Base-by-base conservation (phyloP, 169 alveolate species). In the Fabrea salina region DNA sequence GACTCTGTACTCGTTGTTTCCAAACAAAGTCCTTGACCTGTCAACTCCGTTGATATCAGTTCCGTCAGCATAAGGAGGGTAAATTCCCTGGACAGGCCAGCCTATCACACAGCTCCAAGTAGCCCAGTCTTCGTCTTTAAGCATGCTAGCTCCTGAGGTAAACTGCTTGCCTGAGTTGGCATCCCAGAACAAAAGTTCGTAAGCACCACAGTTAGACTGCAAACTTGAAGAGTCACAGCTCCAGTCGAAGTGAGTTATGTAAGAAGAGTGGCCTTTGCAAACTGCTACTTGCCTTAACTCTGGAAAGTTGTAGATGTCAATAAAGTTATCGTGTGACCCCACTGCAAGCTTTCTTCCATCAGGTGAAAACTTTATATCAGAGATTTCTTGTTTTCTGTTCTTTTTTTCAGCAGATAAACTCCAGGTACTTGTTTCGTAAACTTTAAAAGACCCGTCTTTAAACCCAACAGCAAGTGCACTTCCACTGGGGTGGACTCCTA, bases 211-310 rank as follows among this genome's bases (percentile, higher is more conserved):
- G 47, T 89, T 90, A 30, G 94, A 85, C 67, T 93, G 96, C 3
- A 93, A 51, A 66, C 72, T 77, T 16, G 79, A 79, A 47, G 88
- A 83, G 71, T 87, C 93, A 68, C 35, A 47, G 47, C 92, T 84
- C 92, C 93, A 93, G 82, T 93, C 97, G 37, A 94, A 56, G 82
- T 91, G 96, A 67, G 95, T 90, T n/a, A 94, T 87, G 47, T 78
- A 82, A n/a, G 94, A 83, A 19, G 91, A 79, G 53, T 89, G 94
- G 16, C 93, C 93, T 40, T 82, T 71, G 27, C 88, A 72, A 33
- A 75, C 82, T 5, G 86, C 61, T 32, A 67, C 70, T 39, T 64
- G 67, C 50, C 66, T 80, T 43, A 59, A 80, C 8, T 74, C 51
- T n/a, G 82, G 79, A 16, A 51, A 49, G 30, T 68, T 72, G 66